Conservation (phyloP, 139 green algal genomes). For the Picochlorum sp. region DNA sequence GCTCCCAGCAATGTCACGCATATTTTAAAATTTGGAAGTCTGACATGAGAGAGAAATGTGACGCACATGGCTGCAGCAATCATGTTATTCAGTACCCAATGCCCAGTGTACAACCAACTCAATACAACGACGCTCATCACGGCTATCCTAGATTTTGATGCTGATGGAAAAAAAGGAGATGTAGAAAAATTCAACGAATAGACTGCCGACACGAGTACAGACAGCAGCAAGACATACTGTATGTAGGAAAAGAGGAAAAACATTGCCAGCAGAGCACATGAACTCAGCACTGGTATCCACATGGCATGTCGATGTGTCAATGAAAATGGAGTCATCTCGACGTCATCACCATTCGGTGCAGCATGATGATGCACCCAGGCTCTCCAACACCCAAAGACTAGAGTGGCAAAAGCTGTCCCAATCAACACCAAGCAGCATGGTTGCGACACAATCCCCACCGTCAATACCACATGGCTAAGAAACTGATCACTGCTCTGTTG, state of each 20-base stretch:
- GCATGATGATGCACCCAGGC: neutral
- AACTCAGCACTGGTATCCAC: constrained; percentile 4
- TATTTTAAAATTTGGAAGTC: constrained; percentile 19
- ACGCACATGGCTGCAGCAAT: constrained; percentile 11
- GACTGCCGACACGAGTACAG: neutral
- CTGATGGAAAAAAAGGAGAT: neutral
- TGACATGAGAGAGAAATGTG: constrained; percentile 15
- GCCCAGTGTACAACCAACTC: constrained; percentile 7
- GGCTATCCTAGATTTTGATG: too few relatives aligned
- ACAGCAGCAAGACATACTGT: neutral
- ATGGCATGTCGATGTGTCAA: neutral
- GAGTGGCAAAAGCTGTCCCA: neutral
- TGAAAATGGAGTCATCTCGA: neutral
- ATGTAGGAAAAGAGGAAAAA: constrained; percentile 7
- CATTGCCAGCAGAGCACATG: constrained; percentile 2
- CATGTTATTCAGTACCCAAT: constrained; percentile 21
- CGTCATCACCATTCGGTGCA: neutral
- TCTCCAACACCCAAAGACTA: neutral
- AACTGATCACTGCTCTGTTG: too few relatives aligned
- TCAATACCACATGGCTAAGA: neutral
- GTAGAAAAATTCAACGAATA: constrained; percentile 3
- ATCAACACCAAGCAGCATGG: neutral
- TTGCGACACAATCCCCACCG: neutral
- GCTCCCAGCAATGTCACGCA: constrained; percentile 4
- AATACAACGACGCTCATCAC: neutral